Base-by-base conservation (phyloP, 192 early-diverging fungal species). In the Spizellomyces sp. region DNA sequence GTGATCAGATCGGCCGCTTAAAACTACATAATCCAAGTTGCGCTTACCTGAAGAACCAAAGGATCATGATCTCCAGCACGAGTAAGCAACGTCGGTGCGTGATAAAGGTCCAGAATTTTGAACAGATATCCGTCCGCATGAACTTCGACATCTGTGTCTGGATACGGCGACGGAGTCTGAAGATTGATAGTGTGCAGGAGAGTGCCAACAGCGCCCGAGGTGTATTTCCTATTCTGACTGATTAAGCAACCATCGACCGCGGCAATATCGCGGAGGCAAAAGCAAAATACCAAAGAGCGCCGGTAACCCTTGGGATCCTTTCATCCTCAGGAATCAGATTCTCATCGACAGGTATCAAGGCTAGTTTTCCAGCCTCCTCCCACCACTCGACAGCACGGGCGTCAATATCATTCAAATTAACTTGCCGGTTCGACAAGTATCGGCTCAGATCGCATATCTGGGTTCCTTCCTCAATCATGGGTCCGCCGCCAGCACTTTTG, bases 391-490 rank as follows among this genome's bases (percentile, higher is more conserved):
- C 54, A 22, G 54, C 54, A 22, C 22, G 54, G n/a, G 54, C 54
- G 6, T 56, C n/a, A 56, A 56, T 22, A 7, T n/a, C n/a, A n/a
- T n/a, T 19, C 54, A 56, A 19, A 41, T 61, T 42, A 15, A 61
- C 59, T 61, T 61, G 5, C 42, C 36, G 21, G 59, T 42, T 42
- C 14, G 42, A 15, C 22, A 61, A 9, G 59, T 42, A 41, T 5
- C 22, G 42, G 36, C 50, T 54, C 50, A 61, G 59, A 41, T 61
- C 59, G 15, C 36, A 43, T 19, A 65, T n/a, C 6, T 65, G 43
- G 15, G 64, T 65, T 0, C 64, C 64, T 48, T 65, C 44, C 5
- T 65, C 43, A 17, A 65, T 41, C 4, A 65, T 65, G 5, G 64
- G 64, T 10, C 43, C 36, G 42, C 64, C 36, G 0, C 43, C 15